Evolutionary conservation across 31 red algal species (phyloP).

Genomic region (Endocladia muricata): DNA sequence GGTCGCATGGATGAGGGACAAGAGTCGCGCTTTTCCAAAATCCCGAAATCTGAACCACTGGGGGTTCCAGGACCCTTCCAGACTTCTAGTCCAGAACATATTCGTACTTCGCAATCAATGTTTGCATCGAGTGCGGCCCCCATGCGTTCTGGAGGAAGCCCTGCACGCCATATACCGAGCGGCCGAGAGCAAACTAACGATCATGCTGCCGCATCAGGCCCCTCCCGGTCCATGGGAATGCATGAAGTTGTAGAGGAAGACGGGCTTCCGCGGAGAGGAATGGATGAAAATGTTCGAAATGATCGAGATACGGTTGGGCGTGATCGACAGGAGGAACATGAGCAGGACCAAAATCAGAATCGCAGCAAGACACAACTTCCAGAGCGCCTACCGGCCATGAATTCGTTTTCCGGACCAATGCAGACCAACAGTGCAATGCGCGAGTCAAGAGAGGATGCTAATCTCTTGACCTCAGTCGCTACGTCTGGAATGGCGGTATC

Average conservation of each 20-base stretch:
- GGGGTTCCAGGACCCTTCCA: too few species aligned
- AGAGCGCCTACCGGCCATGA: slow-evolving; percentile 12
- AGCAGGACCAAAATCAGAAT: background rate
- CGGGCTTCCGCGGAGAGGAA: background rate
- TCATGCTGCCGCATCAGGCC: background rate
- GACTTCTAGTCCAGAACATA: background rate
- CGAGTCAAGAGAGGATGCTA: slow-evolving; percentile 20
- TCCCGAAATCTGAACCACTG: background rate
- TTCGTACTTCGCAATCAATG: background rate
- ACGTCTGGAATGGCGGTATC: too few species aligned
- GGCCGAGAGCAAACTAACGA: background rate
- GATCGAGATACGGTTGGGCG: background rate
- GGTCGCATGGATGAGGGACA: background rate
- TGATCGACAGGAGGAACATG: background rate
- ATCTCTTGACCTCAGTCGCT: slow-evolving; percentile 20
- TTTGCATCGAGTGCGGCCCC: background rate
- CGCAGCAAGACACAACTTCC: background rate
- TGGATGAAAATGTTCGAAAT: slow-evolving; percentile 2
- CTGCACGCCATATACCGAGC: slow-evolving; percentile 3
- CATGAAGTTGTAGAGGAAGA: background rate
- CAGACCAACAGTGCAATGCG: too few species aligned
- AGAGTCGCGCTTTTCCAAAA: background rate
- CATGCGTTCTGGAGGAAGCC: background rate
- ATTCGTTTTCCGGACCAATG: slow-evolving; percentile 4
- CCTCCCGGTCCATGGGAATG: slow-evolving; percentile 19